phyloP scores from a whole-genome alignment of 371 early-diverging fungal species.

The Synchytrium microbalum region DNA sequence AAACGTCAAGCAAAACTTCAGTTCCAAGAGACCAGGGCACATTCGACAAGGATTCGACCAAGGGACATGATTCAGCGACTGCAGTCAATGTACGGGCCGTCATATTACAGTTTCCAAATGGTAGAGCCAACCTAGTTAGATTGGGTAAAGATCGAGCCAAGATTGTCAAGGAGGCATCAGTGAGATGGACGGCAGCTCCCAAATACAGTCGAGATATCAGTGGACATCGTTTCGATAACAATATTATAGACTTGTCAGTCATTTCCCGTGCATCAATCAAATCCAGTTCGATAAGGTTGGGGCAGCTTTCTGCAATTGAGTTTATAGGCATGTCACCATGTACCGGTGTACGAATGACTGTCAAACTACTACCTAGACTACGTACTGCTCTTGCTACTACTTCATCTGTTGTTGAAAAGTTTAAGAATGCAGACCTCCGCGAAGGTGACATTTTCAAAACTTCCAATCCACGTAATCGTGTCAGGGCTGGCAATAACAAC shows the following conservation, averaged over 20 bases:
- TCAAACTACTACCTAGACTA: too few relatives aligned
- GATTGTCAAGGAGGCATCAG: conserved; percentile 16
- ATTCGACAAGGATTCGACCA: conserved; percentile 10
- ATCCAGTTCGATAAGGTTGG: conserved; percentile 18
- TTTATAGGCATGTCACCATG: conserved; percentile 13
- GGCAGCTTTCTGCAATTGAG: conserved; percentile 16
- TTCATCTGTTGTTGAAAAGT: conserved; percentile 14
- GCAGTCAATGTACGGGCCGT: conserved; percentile 7
- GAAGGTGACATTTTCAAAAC: conserved; percentile 17
- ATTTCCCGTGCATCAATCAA: conserved; percentile 20
- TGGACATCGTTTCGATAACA: conserved; percentile 18
- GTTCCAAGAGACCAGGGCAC: conserved; percentile 10
- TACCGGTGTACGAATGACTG: conserved; percentile 13
- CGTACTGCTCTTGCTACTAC: too few relatives aligned
- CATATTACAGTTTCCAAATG: conserved; percentile 11
- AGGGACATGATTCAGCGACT: conserved; percentile 8
- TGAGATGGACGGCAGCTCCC: conserved; percentile 14
- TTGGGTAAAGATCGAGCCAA: conserved; percentile 12
- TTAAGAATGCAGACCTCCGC: conserved; percentile 21
- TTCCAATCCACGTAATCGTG: conserved; percentile 14
- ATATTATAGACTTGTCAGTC: conserved; percentile 19
- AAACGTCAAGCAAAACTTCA: conserved; percentile 6
- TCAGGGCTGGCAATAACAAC: conserved; percentile 8
- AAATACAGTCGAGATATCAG: conserved; percentile 12
- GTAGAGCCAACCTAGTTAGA: conserved; percentile 16